Evolutionary conservation across 2,329 filamentous ascomycete genomes (phyloP).

Genomic region (Paramyrothecium roridum): DNA sequence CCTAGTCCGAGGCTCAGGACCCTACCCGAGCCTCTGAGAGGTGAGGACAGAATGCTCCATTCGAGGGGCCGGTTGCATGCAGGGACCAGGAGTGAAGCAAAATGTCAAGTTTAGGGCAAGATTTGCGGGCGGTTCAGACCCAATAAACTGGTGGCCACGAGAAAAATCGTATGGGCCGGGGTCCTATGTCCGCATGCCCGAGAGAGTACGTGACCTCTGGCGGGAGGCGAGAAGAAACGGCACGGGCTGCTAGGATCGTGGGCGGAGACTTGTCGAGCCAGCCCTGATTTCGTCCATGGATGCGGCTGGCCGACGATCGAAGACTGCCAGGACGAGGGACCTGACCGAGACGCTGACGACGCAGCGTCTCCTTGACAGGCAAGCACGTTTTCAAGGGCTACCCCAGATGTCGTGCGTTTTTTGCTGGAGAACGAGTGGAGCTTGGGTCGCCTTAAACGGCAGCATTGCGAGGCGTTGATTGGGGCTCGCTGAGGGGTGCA

Average conservation of each 20-base stretch:
- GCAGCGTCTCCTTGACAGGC: background rate
- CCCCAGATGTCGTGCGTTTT: constrained; percentile 20
- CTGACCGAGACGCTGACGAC: background rate
- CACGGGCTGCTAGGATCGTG: background rate
- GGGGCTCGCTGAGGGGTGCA: background rate
- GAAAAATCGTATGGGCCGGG: constrained; percentile 1
- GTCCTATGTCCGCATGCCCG: constrained; percentile 11
- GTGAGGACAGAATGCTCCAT: constrained; percentile 18
- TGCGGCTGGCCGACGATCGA: background rate
- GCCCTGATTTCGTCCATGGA: background rate
- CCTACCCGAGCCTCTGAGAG: background rate
- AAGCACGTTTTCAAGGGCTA: constrained; percentile 14
- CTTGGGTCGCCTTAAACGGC: constrained; percentile 8
- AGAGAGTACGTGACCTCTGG: background rate
- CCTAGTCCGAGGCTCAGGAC: background rate
- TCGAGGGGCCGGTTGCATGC: constrained; percentile 10
- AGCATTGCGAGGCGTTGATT: background rate
- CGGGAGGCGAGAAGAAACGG: background rate
- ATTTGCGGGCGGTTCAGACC: constrained; percentile 24
- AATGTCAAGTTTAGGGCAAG: constrained; percentile 22
- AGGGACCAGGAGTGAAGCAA: constrained; percentile 22
- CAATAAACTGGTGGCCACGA: constrained; percentile 12
- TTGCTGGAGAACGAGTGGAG: background rate
- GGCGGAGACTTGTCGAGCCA: background rate
- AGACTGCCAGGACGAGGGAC: background rate